Evolutionary conservation across 192 early-diverging fungal genomes (phyloP), one percentile per base, ranked within the genome.

Genomic region (Funneliformis mosseae): DNA sequence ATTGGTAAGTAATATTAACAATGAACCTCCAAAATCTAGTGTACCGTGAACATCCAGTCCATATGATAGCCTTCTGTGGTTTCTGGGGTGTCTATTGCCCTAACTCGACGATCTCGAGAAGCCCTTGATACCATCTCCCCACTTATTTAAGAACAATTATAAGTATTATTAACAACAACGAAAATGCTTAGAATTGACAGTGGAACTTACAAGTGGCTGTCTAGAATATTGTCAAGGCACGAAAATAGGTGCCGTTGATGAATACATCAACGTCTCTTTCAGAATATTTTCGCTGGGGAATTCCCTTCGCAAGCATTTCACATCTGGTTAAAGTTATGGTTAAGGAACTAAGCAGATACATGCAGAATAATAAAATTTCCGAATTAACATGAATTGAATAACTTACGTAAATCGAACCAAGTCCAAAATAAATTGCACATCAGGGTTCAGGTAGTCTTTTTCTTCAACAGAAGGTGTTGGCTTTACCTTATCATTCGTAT

Each of bases 201-300:
- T 23, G 43, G 45, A 75, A 75, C 69, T 61, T 64, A 80, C 59
- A 80, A 80, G 67, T 80, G 79, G 16, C 46, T 64, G 48, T 81
- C 80, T 46, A 76, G 21, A 68, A 81, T 76, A 62, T 55, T 46
- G 39, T 81, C 41, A 62, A 81, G 68, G 66, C 74, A 74, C 4
- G 80, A 43, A 46, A 80, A 74, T 61, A 80, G 25, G 28, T 80
- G 79, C 12, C 41, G 18, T 80, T 80, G 38, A 80, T 67, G 46
- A 80, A 80, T 3, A 80, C 41, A 62, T 80, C 79, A 16, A 80
- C 66, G 23, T 80, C 79, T 64, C 71, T 59, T 43, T 80, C 79
- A 23, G 79, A 80, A 25, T 80, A 74, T 45, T 73, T 41, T 45
- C 55, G 71, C 11, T 80, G 70, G 11, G 70, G 50, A 64, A 80